These are phyloP conservation scores for Magnolia kwangsiensis DNA, from an alignment of 164 flowering plant genomes.

Conservation along the genomic window DNA sequence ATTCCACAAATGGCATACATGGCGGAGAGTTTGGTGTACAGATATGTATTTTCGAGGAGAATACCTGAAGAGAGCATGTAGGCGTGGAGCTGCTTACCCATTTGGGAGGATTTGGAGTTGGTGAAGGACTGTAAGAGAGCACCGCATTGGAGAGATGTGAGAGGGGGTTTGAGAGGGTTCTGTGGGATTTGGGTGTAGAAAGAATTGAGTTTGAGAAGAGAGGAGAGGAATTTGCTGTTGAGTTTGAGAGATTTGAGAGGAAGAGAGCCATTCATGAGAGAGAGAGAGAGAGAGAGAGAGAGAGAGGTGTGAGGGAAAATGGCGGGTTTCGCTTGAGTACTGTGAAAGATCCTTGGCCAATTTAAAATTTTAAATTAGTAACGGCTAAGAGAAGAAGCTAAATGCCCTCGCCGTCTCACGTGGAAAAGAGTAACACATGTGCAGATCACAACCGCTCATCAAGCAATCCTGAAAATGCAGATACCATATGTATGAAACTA, in stretches of 20 bases:
- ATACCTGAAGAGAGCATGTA: conserved; percentile 24
- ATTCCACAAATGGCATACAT: conserved; percentile 36
- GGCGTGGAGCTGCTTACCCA: conserved; percentile 31
- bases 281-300: neutral
- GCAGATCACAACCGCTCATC: neutral
- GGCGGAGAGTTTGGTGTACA: conserved; percentile 39
- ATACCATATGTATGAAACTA: neutral
- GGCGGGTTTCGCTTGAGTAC: neutral
- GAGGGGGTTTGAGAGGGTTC: conserved; percentile 5
- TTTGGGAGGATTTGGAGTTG: conserved; percentile 13
- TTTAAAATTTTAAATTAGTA: neutral
- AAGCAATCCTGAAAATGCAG: neutral
- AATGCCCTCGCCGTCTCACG: too few relatives aligned
- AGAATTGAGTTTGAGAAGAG: neutral
- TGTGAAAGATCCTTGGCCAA: neutral
- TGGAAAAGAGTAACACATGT: too few relatives aligned
- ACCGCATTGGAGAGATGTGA: conserved; percentile 29
- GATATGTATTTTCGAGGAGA: conserved; percentile 35
- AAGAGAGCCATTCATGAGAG: conserved; percentile 16
- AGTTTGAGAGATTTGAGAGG: conserved; percentile 21
- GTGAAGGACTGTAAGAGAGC: conserved; percentile 23
- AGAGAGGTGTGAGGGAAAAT: neutral
- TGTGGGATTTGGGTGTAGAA: conserved; percentile 2
- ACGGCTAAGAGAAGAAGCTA: too few relatives aligned
- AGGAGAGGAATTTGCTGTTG: neutral